Evolutionary conservation across 2,329 filamentous ascomycete genomes (phyloP).

Genomic region (Coniochaeta sp.): DNA sequence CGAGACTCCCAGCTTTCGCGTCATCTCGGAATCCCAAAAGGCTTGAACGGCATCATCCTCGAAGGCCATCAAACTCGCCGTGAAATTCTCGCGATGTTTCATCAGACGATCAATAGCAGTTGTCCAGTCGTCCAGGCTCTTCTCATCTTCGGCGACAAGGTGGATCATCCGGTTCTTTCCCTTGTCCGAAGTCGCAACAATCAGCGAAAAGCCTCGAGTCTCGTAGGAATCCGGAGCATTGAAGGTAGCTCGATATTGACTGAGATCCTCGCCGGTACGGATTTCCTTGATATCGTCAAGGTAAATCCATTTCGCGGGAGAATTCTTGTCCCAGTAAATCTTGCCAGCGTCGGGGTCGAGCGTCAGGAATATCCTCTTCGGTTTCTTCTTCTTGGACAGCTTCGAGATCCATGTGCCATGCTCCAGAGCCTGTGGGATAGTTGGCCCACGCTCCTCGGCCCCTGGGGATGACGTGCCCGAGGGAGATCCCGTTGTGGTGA

Average conservation of each 20-base stretch:
- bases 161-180: slow-evolving; percentile 78
- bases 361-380: slow-evolving; percentile 63
- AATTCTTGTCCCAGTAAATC: slow-evolving; percentile 77
- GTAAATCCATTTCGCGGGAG: slow-evolving; percentile 78
- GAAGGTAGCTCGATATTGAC: slow-evolving; percentile 84
- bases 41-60: slow-evolving; percentile 73
- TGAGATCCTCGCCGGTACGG: slow-evolving; percentile 72
- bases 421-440: slow-evolving; percentile 69
- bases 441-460: slow-evolving; percentile 50
- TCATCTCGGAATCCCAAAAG: slow-evolving; percentile 84
- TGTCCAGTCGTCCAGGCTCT: slow-evolving; percentile 73
- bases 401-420: slow-evolving; percentile 75
- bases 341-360: slow-evolving; percentile 80
- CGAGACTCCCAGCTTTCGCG: slow-evolving; percentile 52
- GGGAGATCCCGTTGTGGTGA: not conserved
- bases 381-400: slow-evolving; percentile 79
- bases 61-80: slow-evolving; percentile 83
- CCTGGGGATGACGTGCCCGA: slow-evolving; percentile 28
- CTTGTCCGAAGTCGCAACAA: slow-evolving; percentile 73
- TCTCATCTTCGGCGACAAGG: slow-evolving; percentile 69
- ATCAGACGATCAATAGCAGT: slow-evolving; percentile 75
- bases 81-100: slow-evolving; percentile 79
- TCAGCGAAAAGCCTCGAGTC: slow-evolving; percentile 78
- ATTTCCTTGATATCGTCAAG: slow-evolving; percentile 95
- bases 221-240: slow-evolving; percentile 61